Evolutionary conservation across 2,329 filamentous ascomycete genomes (phyloP), one percentile per base, ranked within the genome.

Genomic region (Penicillium sp.): DNA sequence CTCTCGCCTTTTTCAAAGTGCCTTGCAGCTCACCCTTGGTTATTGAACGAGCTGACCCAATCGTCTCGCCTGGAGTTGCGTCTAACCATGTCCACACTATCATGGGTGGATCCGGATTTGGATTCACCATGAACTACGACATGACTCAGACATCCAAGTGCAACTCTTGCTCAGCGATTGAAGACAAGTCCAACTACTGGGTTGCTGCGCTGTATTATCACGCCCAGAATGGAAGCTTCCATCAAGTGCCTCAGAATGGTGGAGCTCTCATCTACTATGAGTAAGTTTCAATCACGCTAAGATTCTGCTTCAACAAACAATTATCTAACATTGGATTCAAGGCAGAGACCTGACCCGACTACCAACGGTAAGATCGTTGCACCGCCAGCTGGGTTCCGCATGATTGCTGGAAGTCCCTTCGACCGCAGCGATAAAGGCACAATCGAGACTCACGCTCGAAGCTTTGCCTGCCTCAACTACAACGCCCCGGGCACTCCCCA

Each of bases 171-270:
- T 44, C 40, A 44, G 40, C 40, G 19, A 22, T 44, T 22, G 8
- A 44, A 22, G 40, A 44, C 19, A 44, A 44, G 40, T 44, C 40
- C 6, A 44, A 44, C 19, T 44, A 44, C 40, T 44, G 40, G 40
- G 19, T 44, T 44, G 40, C 40, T 9, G 40, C 40, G 40, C 13
- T 44, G 40, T 44, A 44, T 13, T 44, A 44, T 83, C 50, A 59
- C 62, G 38, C 81, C 85, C 45, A 68, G 75, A 44, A 44, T 12
- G 40, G 40, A 44, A 44, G 40, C 40, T 44, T 44, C 19, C 7
- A 9, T 12, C 40, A 22, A 44, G 40, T 44, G 40, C 40, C 40
- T 22, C 40, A 44, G 40, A 44, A 44, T 24, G 40, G 40, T 8
- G 40, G 40, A 12, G 40, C 40, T 22, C 40, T 44, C 40, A 44